Evolutionary conservation across 2,329 filamentous ascomycete genomes (phyloP), one percentile per base, ranked within the genome.

Genomic region (Penicillium freii): DNA sequence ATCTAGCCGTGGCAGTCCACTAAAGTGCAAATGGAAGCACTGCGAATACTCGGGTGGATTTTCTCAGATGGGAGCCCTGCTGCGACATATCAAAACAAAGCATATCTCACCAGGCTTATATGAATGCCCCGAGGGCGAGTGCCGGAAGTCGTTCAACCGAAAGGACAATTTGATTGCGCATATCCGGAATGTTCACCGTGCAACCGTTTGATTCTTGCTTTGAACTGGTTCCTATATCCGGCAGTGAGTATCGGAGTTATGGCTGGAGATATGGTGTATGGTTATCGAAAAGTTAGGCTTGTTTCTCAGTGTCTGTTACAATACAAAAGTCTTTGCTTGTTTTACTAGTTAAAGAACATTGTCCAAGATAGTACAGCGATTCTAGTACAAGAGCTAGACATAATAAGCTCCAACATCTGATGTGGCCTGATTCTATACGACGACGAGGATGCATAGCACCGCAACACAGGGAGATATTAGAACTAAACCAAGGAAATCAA

Each of bases 131-230:
- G 44, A 54, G 15, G 36, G 38, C 5, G 43, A 48, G 13, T 54
- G 51, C 7, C 19, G 7, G 13, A 48, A 23, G 38, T 33, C 43
- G 1, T 54, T 54, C 36, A 54, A 54, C 6, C 34, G 51, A n/a
- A 54, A 54, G 27, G 51, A 54, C 25, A 54, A 54, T 11, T 17
- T 54, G 43, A 38, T 47, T 15, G 51, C 51, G 5, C 51, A 54
- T 25, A 48, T 54, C 43, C 51, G 51, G 11, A 54, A 48, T 15
- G 34, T 54, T n/a, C 51, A 54, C 25, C 51, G 43, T 2, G 19
- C 27, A 27, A 19, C 2, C 8, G 5, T 27, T 48, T 54, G 21
- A 48, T 13, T n/a, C 6, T 7, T 29, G 2, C 1, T 38, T 15
- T n/a, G 7, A 7, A 17, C 17, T 29, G 17, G 7, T 44, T 25